Conservation (phyloP, 371 early-diverging fungal genomes). For the Mortierella sp. region DNA sequence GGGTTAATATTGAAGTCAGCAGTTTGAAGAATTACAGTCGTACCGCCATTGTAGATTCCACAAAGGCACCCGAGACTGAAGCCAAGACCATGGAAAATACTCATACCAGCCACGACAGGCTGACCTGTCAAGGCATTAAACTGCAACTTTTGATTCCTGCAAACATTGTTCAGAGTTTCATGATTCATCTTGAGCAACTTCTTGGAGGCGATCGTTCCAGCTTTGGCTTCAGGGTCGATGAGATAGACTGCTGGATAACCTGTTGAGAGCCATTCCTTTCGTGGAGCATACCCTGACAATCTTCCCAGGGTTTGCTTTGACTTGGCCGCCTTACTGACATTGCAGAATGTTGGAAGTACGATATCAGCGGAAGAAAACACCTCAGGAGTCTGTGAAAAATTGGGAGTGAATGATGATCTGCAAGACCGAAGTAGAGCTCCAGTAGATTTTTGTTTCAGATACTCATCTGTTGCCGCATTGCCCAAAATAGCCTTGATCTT, state of each 20-base stretch:
- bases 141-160: slow-evolving; percentile 83
- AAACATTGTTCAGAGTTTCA: slow-evolving; percentile 75
- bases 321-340: slow-evolving; percentile 70
- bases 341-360: slow-evolving; percentile 61
- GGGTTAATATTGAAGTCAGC: slow-evolving; percentile 56
- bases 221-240: slow-evolving; percentile 64
- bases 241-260: slow-evolving; percentile 64
- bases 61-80: slow-evolving; percentile 76
- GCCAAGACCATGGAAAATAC: slow-evolving; percentile 79
- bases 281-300: slow-evolving; percentile 63
- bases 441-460: slow-evolving; percentile 62
- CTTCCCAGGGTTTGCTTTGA: slow-evolving; percentile 66
- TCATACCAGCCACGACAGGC: slow-evolving; percentile 76
- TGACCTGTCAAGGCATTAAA: slow-evolving; percentile 72
- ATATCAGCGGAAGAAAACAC: slow-evolving; percentile 19
- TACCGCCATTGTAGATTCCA: slow-evolving; percentile 71
- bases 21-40: slow-evolving; percentile 28
- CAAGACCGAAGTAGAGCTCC: slow-evolving; percentile 25
- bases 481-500: slow-evolving; percentile 70
- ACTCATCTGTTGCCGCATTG: slow-evolving; percentile 74
- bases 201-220: slow-evolving; percentile 64
- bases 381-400: slow-evolving; percentile 29
- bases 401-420: slow-evolving; percentile 21
- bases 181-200: slow-evolving; percentile 65
- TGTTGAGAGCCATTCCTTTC: slow-evolving; percentile 64